phyloP scores from a whole-genome alignment of 345 rosid species.

The Euphorbia lathyris region DNA sequence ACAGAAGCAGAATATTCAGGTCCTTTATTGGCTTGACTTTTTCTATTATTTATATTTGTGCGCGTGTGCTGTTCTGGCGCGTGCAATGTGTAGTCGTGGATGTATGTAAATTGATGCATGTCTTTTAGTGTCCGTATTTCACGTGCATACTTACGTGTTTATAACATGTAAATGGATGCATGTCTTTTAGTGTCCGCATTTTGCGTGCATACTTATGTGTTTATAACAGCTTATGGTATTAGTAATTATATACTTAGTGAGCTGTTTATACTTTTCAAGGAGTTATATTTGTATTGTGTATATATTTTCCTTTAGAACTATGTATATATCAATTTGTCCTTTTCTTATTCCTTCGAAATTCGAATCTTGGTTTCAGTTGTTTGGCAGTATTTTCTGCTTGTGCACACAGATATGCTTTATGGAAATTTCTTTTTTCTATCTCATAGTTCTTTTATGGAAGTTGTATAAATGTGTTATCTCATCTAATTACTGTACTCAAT shows the following conservation, averaged over 20 bases:
- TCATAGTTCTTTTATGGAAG: constrained; percentile 24
- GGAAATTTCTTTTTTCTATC: constrained; percentile 5
- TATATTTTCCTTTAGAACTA: constrained; percentile 4
- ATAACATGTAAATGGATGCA: not conserved
- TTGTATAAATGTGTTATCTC: constrained; percentile 17
- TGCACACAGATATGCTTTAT: constrained; percentile 6
- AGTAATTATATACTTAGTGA: not conserved
- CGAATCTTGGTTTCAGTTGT: not conserved
- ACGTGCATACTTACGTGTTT: not conserved
- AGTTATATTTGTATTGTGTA: not conserved
- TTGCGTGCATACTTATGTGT: too few species aligned
- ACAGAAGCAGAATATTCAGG: constrained; percentile 51
- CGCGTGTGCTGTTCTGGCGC: too few species aligned
- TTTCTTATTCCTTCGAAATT: constrained; percentile 5
- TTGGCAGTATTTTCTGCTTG: constrained; percentile 10
- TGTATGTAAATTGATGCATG: not conserved
- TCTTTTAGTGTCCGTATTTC: not conserved
- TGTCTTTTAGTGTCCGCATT: too few species aligned
- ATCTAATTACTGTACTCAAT: constrained; percentile 8
- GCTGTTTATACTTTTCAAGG: not conserved
- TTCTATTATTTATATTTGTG: not conserved
- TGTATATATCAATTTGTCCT: not conserved
- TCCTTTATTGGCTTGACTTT: constrained; percentile 22
- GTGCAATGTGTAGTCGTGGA: not conserved
- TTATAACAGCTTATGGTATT: too few species aligned